Percentiles rank a stretch among this genome's conserved stretches.
Conservation (phyloP, 495 filamentous ascomycete genomes). For the Amniculicola lignicola region DNA sequence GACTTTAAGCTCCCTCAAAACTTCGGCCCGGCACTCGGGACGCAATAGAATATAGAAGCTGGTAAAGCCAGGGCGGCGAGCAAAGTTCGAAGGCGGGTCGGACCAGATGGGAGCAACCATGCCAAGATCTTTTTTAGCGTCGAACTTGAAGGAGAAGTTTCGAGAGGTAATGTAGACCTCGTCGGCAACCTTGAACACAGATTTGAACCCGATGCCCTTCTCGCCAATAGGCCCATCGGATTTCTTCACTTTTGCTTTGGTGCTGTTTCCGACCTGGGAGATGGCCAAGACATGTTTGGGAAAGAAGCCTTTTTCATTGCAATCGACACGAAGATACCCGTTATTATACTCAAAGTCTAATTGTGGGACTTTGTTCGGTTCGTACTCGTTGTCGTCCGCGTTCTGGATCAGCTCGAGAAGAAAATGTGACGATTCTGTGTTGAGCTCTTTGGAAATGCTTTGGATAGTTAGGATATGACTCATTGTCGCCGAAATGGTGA, state of each 20-base stretch:
- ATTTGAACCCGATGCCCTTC: conserved; percentile 12
- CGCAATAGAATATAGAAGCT: too few species aligned
- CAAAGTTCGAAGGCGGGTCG: too few species aligned
- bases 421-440: not conserved
- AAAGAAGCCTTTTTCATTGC: conserved; percentile 5
- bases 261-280: not conserved
- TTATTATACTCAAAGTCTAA: not conserved
- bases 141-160: conserved; percentile 4
- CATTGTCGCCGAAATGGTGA: too few species aligned
- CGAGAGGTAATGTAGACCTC: not conserved
- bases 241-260: not conserved
- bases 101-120: conserved; percentile 1
- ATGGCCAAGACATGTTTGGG: not conserved
- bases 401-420: conserved; percentile 6
- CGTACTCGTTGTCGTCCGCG: conserved; percentile 6
- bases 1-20: too few species aligned
- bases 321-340: not conserved
- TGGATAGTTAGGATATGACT: not conserved
- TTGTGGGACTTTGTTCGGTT: not conserved
- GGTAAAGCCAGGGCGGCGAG: too few species aligned
- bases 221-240: not conserved
- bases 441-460: not conserved
- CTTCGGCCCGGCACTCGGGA: too few species aligned
- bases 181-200: conserved; percentile 2
- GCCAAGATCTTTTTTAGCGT: not conserved